A percentile compares a stretch with the other conserved stretches of the same genome.
Evolutionary conservation across 2,329 filamentous ascomycete species (phyloP).

Genomic region (Alternaria postmessia): DNA sequence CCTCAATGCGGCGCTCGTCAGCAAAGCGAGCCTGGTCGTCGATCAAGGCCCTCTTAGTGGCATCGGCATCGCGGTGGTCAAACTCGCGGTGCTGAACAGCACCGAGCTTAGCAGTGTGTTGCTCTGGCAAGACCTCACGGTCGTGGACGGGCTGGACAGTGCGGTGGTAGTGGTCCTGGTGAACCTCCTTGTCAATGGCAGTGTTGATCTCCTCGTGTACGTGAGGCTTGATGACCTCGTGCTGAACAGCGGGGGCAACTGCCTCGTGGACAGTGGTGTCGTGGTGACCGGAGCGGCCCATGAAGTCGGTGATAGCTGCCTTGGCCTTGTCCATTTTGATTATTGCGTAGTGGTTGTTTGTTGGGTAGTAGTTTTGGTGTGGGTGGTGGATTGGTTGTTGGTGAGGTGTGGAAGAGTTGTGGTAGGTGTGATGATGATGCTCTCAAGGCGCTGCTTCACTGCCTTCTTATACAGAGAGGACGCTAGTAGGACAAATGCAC

Average conservation of each 20-base stretch:
- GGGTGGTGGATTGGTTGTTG: slow-evolving; percentile 3
- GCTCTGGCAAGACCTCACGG: slow-evolving; percentile 65
- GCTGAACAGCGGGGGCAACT: slow-evolving; percentile 66
- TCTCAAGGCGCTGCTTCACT: slow-evolving; percentile 10
- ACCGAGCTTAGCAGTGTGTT: slow-evolving; percentile 67
- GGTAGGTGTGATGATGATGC: slow-evolving; percentile 24
- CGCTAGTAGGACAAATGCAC: slow-evolving; percentile 17
- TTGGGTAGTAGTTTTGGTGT: slow-evolving; percentile 1
- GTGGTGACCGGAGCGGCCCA: slow-evolving; percentile 68
- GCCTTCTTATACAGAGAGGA: slow-evolving; percentile 31
- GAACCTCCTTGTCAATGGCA: slow-evolving; percentile 72
- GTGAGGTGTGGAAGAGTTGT: slow-evolving; percentile 8
- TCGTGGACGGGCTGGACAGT: slow-evolving; percentile 70
- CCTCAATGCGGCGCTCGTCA: slow-evolving; percentile 57
- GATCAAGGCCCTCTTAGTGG: slow-evolving; percentile 36
- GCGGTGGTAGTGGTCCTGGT: slow-evolving; percentile 77
- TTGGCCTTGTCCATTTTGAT: slow-evolving; percentile 68
- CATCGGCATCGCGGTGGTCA: slow-evolving; percentile 66
- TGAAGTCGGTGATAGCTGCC: slow-evolving; percentile 67
- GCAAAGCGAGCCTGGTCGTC: slow-evolving; percentile 65
- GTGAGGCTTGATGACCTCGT: slow-evolving; percentile 68
- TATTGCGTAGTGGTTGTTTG: slow-evolving; percentile 7
- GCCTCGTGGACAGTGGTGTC: slow-evolving; percentile 75
- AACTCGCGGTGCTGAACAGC: slow-evolving; percentile 68
- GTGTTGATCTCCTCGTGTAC: slow-evolving; percentile 69